phyloP scores from a whole-genome alignment of 371 early-diverging fungal genomes.

The Actinomucor elegans region DNA sequence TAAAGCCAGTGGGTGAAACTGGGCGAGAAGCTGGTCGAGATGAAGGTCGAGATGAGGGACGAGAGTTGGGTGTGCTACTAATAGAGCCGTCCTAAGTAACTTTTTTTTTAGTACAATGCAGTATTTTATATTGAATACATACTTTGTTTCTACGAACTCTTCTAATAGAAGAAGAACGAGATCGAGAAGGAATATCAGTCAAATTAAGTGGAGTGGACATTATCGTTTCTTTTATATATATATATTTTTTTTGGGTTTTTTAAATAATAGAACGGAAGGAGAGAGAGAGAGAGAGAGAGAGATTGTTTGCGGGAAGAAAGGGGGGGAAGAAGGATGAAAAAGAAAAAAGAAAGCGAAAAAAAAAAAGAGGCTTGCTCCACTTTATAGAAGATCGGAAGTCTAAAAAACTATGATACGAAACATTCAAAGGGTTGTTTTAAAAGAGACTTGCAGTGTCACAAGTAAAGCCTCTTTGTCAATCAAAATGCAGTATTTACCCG shows the following conservation, averaged over 20 bases:
- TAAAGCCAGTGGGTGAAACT: slow-evolving; percentile 21
- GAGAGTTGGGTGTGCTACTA: slow-evolving; percentile 12
- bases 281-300: neutral
- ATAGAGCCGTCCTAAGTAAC: neutral
- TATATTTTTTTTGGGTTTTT: neutral
- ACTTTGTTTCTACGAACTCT: slow-evolving; percentile 15
- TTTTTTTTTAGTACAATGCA: neutral
- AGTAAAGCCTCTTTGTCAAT: no score
- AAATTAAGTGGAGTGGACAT: slow-evolving; percentile 20
- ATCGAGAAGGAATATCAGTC: slow-evolving; percentile 15
- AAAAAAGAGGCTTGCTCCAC: neutral
- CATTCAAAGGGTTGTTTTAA: no score
- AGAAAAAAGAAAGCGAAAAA: neutral
- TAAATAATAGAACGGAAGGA: slow-evolving; percentile 4
- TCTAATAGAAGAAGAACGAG: slow-evolving; percentile 26
- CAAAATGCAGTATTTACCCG: no score
- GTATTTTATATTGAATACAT: neutral
- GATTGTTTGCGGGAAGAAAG: neutral
- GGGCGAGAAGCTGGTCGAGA: slow-evolving; percentile 31
- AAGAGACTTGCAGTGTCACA: no score
- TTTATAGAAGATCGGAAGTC: no score
- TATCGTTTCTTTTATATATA: no score
- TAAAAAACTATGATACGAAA: no score
- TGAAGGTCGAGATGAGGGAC: slow-evolving; percentile 13
- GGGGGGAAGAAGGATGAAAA: neutral